A percentile compares a stretch with the other conserved stretches of the same genome.
Conservation (phyloP, 805 yeast species). For the Debaryomyces castellii region DNA sequence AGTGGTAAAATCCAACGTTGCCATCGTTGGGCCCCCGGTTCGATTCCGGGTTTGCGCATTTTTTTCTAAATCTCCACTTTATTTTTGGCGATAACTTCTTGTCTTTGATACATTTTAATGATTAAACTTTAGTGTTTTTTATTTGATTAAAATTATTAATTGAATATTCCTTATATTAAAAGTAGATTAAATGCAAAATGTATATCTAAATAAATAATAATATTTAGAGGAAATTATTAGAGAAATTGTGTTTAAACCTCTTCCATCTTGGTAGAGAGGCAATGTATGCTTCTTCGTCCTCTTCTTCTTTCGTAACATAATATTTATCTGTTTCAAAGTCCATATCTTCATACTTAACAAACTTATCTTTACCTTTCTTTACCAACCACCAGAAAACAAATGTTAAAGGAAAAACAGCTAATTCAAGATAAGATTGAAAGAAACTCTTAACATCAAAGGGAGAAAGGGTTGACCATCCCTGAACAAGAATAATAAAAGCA, state of each 20-base stretch:
- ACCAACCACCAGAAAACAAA: slow-evolving; percentile 49
- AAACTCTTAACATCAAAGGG: slow-evolving; percentile 45
- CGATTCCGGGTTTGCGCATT: slow-evolving; percentile 1
- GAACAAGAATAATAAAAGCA: slow-evolving; percentile 46
- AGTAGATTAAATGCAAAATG: background rate
- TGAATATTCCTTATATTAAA: background rate
- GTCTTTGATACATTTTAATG: too few species aligned
- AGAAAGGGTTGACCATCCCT: slow-evolving; percentile 52
- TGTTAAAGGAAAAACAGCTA: slow-evolving; percentile 46
- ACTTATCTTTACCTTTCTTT: slow-evolving; percentile 39
- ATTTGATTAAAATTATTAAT: too few species aligned
- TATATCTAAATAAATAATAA: too few species aligned
- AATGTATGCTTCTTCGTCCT: slow-evolving; percentile 34
- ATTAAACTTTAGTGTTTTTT: too few species aligned
- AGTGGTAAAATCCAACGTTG: slow-evolving; percentile 1
- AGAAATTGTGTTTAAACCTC: slow-evolving; percentile 34
- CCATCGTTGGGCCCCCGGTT: slow-evolving; percentile 1
- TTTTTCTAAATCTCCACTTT: too few species aligned
- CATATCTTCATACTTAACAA: slow-evolving; percentile 46
- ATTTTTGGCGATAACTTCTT: too few species aligned
- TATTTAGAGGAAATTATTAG: slow-evolving; percentile 23
- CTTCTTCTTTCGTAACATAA: slow-evolving; percentile 49
- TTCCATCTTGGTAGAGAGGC: slow-evolving; percentile 44
- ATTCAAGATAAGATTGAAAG: slow-evolving; percentile 47
- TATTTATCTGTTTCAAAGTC: slow-evolving; percentile 55